These are phyloP conservation scores for Ramaria sp. DNA, from an alignment of 768 basidiomycete species.

Conservation along the genomic window DNA sequence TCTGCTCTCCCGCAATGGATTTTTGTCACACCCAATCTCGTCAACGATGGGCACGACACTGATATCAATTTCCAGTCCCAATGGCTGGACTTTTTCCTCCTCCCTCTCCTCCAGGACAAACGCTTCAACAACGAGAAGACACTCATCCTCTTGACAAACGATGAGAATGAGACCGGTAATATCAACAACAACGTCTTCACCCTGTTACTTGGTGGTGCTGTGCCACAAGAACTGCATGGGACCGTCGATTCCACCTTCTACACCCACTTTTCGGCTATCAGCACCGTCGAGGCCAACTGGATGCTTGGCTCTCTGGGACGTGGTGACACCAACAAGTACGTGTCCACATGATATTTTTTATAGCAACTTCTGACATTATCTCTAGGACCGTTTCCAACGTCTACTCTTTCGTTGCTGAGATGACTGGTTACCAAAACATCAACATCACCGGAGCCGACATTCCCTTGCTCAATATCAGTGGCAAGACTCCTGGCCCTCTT, in stretches of 20 bases:
- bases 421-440: slow-evolving; percentile 34
- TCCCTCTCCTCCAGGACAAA: slow-evolving; percentile 37
- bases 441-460: slow-evolving; percentile 15
- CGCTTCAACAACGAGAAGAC: slow-evolving; percentile 46
- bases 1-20: slow-evolving; percentile 46
- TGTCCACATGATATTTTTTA: neutral
- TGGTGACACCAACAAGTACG: slow-evolving; percentile 39
- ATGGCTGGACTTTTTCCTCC: slow-evolving; percentile 42
- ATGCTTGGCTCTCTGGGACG: slow-evolving; percentile 48
- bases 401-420: slow-evolving; percentile 37
- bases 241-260: slow-evolving; percentile 46
- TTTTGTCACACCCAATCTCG: slow-evolving; percentile 54
- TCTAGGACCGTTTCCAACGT: slow-evolving; percentile 34
- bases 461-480: slow-evolving; percentile 32
- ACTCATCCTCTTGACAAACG: slow-evolving; percentile 49
- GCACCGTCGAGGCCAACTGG: slow-evolving; percentile 54
- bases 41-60: slow-evolving; percentile 54
- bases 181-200: slow-evolving; percentile 38
- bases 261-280: slow-evolving; percentile 48
- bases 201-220: slow-evolving; percentile 33
- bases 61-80: slow-evolving; percentile 32
- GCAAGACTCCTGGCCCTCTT: slow-evolving; percentile 32
- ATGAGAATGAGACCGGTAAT: slow-evolving; percentile 35
- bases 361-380: neutral
- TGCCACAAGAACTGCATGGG: slow-evolving; percentile 31